Base-by-base conservation (phyloP, 176 grass and related monocot genomes). In the Eleusine coracana region DNA sequence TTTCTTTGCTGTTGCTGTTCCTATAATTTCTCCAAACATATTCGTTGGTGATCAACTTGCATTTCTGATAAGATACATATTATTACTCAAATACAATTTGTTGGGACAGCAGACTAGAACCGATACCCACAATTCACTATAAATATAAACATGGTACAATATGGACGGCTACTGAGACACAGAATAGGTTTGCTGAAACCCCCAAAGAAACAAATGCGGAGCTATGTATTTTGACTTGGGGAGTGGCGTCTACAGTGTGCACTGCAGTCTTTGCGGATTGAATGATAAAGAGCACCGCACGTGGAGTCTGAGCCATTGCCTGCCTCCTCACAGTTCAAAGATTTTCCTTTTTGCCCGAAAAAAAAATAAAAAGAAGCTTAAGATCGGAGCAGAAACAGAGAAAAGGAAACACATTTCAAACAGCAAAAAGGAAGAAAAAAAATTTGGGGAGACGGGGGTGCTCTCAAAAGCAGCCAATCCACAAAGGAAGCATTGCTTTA, bases 271-370 rank as follows among this genome's bases (percentile, higher is more conserved):
- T 87, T 86, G 79, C 64, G 72, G 88, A 87, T 88, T 95, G 92
- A 90, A 90, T 91, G 92, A 86, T 91, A 93, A 92, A 98, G 91
- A 90, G 67, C 89, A 86, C 83, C 93, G 83, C 96, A 99, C 96
- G 96, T 99, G 93, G 93, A 90, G 52, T 86, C 96, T 96, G 96
- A 90, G 52, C 89, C 92, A 85, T 81, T 89, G 86, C 91, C 92
- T 92, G 92, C 92, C 88, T 90, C 83, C 70, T 83, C 80, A 86
- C 91, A 91, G 87, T 88, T 60, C 66, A 91, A 87, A 89, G 76
- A 89, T 78, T 86, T 81, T 36, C 58, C 56, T 59, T 69, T 87
- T 73, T 66, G 39, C n/a, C 51, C 51, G 68, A 83, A 91, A 31
- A 85, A 85, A 52, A 34, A 74, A 78, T 70, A 70, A 42, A 83